A percentile compares a stretch with the other conserved stretches of the same genome.
phyloP scores from a whole-genome alignment of 768 basidiomycete species.

The Amanita molliuscula region DNA sequence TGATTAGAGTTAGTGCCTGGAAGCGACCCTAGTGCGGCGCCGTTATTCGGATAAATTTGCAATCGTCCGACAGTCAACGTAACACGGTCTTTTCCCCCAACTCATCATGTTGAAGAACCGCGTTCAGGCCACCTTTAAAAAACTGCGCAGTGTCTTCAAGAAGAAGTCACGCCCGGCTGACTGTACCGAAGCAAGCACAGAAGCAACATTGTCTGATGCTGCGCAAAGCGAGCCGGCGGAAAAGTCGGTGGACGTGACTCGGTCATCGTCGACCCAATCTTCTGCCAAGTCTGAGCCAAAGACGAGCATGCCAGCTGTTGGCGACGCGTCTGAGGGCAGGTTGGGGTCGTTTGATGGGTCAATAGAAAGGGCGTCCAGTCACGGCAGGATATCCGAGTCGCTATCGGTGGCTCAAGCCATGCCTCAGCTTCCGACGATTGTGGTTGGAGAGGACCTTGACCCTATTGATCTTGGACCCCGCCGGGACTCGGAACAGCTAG shows the following conservation, averaged over 20 bases:
- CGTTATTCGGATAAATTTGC: slow-evolving; percentile 1
- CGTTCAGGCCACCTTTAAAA: neutral
- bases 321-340: neutral
- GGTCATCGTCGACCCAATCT: slow-evolving; percentile 2
- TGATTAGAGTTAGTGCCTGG: neutral
- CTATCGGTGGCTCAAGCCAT: neutral
- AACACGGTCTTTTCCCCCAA: neutral
- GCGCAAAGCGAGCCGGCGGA: neutral
- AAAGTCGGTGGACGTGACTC: neutral
- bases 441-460: slow-evolving; percentile 6
- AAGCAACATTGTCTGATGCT: neutral
- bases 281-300: neutral
- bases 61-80: neutral
- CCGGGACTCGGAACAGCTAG: slow-evolving; percentile 2
- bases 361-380: neutral
- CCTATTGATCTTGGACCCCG: slow-evolving; percentile 1
- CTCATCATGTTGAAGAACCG: slow-evolving; percentile 3
- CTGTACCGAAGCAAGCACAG: neutral
- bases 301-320: neutral
- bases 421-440: slow-evolving; percentile 6
- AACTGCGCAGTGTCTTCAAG: neutral
- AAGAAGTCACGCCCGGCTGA: neutral
- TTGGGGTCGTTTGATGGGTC: neutral
- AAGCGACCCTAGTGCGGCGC: neutral
- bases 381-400: neutral